Conservation (phyloP, 164 flowering plant genomes). For the Chimonanthus praecox region DNA sequence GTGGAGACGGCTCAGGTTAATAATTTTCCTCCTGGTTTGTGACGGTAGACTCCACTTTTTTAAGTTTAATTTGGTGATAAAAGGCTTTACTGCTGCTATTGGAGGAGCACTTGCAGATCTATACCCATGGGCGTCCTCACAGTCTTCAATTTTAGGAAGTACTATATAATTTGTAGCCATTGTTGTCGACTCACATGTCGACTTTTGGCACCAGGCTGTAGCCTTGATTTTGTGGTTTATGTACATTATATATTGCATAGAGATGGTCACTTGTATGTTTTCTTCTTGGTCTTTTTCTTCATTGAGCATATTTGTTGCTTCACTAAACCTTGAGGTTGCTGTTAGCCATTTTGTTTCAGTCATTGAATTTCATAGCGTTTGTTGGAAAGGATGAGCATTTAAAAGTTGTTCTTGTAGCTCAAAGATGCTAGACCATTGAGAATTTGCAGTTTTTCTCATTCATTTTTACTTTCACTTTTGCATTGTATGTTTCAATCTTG, state of each 20-base stretch:
- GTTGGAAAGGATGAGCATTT: not conserved
- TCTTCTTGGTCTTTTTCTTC: not conserved
- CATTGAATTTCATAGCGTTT: not conserved
- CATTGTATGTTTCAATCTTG: not conserved
- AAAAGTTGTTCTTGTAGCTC: not conserved
- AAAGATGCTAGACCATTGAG: not conserved
- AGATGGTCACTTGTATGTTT: too few species aligned
- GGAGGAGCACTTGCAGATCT: conserved; percentile 13
- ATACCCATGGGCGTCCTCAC: conserved; percentile 14
- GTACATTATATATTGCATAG: conserved; percentile 33
- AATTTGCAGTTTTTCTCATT: not conserved
- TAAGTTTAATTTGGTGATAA: not conserved
- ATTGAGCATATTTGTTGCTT: not conserved
- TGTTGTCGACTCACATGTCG: conserved; percentile 11
- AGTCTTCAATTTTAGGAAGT: conserved; percentile 3
- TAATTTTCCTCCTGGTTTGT: conserved; percentile 44
- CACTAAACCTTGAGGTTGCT: conserved; percentile 1
- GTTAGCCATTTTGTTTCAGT: not conserved
- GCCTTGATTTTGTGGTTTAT: conserved; percentile 24
- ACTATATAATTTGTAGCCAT: conserved; percentile 5
- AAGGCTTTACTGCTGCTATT: conserved; percentile 1
- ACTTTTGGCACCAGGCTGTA: conserved; percentile 9
- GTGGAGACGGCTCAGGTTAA: conserved; percentile 85
- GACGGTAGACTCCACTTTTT: conserved; percentile 6
- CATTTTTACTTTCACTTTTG: not conserved